Percentiles rank a stretch among this genome's conserved stretches.
Evolutionary conservation across 495 filamentous ascomycete species (phyloP).

Genomic region (Lepidopterella palustris): DNA sequence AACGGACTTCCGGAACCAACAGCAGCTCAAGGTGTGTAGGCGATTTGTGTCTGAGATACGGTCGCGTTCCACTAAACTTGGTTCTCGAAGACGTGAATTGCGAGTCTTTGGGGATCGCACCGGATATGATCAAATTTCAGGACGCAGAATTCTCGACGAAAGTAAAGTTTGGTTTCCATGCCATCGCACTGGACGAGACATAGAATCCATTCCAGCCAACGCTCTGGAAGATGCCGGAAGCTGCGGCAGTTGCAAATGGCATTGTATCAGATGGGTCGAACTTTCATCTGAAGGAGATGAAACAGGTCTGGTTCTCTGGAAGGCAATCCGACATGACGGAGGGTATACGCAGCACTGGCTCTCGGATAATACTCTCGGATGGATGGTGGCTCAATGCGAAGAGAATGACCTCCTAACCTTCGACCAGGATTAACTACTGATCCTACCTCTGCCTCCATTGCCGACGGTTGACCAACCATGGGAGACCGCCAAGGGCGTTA

Average conservation of each 20-base stretch:
- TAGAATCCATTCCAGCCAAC: constrained; percentile 7
- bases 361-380: constrained; percentile 11
- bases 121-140: constrained; percentile 2
- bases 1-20: not conserved
- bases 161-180: constrained; percentile 10
- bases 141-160: not conserved
- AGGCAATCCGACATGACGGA: constrained; percentile 3
- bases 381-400: constrained; percentile 12
- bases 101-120: not conserved
- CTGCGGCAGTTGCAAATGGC: not conserved
- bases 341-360: constrained; percentile 2
- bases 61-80: constrained; percentile 6
- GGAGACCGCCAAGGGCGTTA: not conserved
- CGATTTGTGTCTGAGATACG: constrained; percentile 6
- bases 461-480: not conserved
- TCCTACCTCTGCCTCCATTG: not conserved
- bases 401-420: not conserved
- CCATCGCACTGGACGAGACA: constrained; percentile 12
- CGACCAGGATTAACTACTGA: constrained; percentile 1
- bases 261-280: not conserved
- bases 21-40: not conserved
- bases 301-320: constrained; percentile 15
- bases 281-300: not conserved
- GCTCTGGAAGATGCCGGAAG: constrained; percentile 7
- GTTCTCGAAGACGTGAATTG: constrained; percentile 1